Conservation (phyloP, 2,329 filamentous ascomycete species). For the Microsporum audouinii region DNA sequence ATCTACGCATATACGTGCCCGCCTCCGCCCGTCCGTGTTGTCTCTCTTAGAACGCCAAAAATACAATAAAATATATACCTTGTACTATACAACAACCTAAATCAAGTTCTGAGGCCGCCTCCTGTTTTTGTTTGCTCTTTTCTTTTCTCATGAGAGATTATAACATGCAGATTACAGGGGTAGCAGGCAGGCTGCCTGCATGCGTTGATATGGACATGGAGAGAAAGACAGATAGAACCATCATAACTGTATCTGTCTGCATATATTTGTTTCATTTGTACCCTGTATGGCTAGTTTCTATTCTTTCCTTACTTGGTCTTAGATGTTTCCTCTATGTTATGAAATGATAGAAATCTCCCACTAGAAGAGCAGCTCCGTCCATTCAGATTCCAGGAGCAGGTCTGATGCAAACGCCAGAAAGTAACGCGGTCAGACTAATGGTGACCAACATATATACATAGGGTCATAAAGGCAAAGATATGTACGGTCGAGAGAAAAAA, state of each 20-base stretch:
- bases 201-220: neutral
- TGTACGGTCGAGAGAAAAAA: neutral
- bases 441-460: neutral
- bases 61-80: neutral
- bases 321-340: neutral
- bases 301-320: neutral
- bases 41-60: neutral
- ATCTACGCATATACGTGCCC: neutral
- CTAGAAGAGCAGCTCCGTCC: too few relatives aligned
- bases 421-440: neutral
- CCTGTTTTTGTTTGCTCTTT: neutral
- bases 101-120: neutral
- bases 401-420: too few relatives aligned
- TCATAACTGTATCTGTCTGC: neutral
- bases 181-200: neutral
- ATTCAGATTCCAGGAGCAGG: too few relatives aligned
- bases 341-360: neutral
- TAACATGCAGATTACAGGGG: neutral
- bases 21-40: neutral
- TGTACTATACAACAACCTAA: conserved; percentile 2
- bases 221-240: neutral
- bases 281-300: neutral
- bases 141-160: neutral
- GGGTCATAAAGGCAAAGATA: neutral
- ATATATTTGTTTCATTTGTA: neutral